Conservation (phyloP, 441 rosid species). For the Aleurites moluccanus region DNA sequence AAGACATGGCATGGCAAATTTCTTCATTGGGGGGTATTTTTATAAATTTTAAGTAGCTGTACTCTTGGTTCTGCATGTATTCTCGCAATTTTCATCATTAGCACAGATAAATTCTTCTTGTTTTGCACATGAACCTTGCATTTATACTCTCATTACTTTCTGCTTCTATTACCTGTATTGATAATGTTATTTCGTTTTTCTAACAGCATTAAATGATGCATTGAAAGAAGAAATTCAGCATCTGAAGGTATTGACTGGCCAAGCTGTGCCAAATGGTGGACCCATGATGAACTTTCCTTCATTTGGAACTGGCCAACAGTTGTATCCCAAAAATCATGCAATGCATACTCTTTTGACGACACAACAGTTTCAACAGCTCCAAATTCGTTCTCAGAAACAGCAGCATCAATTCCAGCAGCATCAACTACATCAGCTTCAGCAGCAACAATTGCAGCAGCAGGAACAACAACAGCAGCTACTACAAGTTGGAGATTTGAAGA, state of each 20-base stretch:
- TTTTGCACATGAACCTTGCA: not conserved
- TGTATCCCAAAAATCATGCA: slow-evolving; percentile 69
- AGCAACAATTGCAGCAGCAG: slow-evolving; percentile 43
- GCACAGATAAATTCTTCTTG: not conserved
- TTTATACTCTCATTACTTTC: not conserved
- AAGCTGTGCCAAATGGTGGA: slow-evolving; percentile 68
- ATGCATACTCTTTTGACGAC: slow-evolving; percentile 82
- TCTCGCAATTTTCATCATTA: not conserved
- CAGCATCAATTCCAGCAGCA: slow-evolving; percentile 58
- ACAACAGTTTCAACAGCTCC: slow-evolving; percentile 94
- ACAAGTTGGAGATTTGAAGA: slow-evolving; percentile 49
- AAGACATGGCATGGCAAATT: not conserved
- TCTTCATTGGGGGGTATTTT: not conserved
- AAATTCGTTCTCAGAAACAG: slow-evolving; percentile 94
- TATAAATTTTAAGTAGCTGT: not conserved
- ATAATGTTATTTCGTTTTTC: slow-evolving; percentile 10
- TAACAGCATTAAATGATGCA: slow-evolving; percentile 78
- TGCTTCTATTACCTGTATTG: slow-evolving; percentile 2
- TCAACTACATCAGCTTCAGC: slow-evolving; percentile 62
- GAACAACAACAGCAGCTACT: too few relatives aligned
- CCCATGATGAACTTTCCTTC: slow-evolving; percentile 65
- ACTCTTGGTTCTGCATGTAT: not conserved
- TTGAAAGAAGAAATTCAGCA: slow-evolving; percentile 95
- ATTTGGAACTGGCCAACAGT: slow-evolving; percentile 70
- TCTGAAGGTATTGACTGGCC: slow-evolving; percentile 76